Evolutionary conservation across 352 stramenopile genomes (phyloP), one percentile per base, ranked within the genome.

Genomic region (Phytopythium kandeliae): DNA sequence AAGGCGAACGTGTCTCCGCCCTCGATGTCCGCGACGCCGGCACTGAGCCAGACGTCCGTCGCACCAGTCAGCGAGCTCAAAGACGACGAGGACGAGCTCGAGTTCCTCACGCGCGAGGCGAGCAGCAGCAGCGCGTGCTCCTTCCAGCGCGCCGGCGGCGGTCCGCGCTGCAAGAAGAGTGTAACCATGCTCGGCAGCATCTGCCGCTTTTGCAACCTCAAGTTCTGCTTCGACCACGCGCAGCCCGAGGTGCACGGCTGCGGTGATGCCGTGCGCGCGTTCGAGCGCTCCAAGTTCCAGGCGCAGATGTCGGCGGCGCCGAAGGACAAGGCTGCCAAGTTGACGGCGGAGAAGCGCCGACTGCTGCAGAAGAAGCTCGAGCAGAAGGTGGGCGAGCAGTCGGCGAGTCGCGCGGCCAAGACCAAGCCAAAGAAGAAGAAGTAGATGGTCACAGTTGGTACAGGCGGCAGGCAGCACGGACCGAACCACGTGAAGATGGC

Each of bases 141-240:
- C 11, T 87, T 80, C 46, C 65, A 86, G 48, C 54, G 44, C 15
- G 60, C 57, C 8, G 36, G 10, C 21, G 46, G 46, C 31, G 46
- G 31, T 1, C 54, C 48, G 19, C 62, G 64, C 33, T 92, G 82
- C 48, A 78, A 76, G 41, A 86, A 88, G 62, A 86, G 62, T 48
- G 74, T 65, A 2, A 57, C 54, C 4, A 72, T 82, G 62, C 56
- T 88, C 37, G 79, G 83, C 17, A 78, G 62, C n/a, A 62, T 90
- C 30, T 96, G 83, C 54, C 72, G 71, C 38, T 91, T 84, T 49
- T 95, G 85, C 73, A 89, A 91, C 24, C 69, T 92, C 48, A 88
- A 88, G 57, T 93, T 91, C 47, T 95, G 85, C 66, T 91, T 82
- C 48, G 62, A 77, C 43, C 85, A 96, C 56, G 73, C 67, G 2